Base-by-base conservation (phyloP, 2,329 filamentous ascomycete genomes). In the Diaporthe helianthi region DNA sequence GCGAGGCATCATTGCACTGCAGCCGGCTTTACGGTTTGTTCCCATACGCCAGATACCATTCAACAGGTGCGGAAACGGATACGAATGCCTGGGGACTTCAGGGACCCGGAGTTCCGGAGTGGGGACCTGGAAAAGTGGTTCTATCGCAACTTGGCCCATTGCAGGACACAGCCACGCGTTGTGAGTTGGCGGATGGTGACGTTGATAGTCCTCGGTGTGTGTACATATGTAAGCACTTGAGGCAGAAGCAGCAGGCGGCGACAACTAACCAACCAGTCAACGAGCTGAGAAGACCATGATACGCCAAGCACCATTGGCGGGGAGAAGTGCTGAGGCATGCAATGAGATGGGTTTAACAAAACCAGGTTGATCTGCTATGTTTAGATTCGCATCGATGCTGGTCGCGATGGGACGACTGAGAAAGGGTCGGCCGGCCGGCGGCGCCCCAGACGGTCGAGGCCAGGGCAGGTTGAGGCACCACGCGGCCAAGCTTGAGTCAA, bases 401-500 rank as follows among this genome's bases (percentile, higher is more conserved):
- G 26, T 47, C 19, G 19, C n/a, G 41, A 47, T 61, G 58, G 55
- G 58, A 61, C 58, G 58, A 61, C n/a, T 36, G 26, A 47, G 29
- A 13, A 61, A 3, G 58, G 17, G 13, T n/a, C 41, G 47, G 58
- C 58, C 41, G 47, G 19, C n/a, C 13, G 41, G 41, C 58, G 58
- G n/a, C n/a, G n/a, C n/a, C 41, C 58, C 41, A 61, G 58, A n/a
- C 58, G 26, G 41, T 36, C 58, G 26, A 33, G 41, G 41, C 10
- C 36, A 15, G 41, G 6, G 5, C n/a, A 7, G 19, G 26, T 17
- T 24, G 19, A 5, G 58, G 26, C 46, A n/a, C 58, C 58, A 47
- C 58, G 58, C 26, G 58, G 58, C 58, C 58, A 61, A 61, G 58
- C 6, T 36, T 41, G 58, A 61, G 58, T 61, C 58, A 61, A 61